phyloP scores from a whole-genome alignment of 345 rosid genomes.

The Erysimum cheiranthoides region DNA sequence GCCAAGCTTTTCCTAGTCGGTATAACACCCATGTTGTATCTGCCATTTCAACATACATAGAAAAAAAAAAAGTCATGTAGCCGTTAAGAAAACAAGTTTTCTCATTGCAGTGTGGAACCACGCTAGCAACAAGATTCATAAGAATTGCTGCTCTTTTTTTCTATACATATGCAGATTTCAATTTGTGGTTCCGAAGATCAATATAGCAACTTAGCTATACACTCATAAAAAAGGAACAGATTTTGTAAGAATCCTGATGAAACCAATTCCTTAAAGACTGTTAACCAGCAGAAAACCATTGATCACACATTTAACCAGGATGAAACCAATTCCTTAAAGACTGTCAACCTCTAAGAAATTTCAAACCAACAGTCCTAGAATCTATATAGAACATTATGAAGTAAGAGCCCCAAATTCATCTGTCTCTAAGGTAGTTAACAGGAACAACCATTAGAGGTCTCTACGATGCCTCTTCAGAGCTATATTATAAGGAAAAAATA shows the following conservation, averaged over 20 bases:
- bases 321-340: too few species aligned
- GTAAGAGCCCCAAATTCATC: constrained; percentile 1
- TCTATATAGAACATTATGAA: background rate
- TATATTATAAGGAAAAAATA: background rate
- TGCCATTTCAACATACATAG: constrained; percentile 47
- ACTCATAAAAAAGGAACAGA: background rate
- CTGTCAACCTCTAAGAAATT: constrained; percentile 7
- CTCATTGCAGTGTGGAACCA: constrained; percentile 1
- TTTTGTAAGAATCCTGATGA: background rate
- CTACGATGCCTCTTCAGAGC: background rate
- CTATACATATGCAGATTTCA: background rate
- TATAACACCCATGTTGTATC: constrained; percentile 93
- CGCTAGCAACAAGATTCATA: background rate
- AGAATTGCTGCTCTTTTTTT: background rate
- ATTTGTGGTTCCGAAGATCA: background rate
- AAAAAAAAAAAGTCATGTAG: constrained; percentile 3
- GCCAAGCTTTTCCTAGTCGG: constrained; percentile 91
- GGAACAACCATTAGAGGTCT: background rate
- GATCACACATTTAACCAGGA: background rate
- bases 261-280: background rate
- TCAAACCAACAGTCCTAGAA: background rate
- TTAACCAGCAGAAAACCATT: background rate
- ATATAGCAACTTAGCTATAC: constrained; percentile 6
- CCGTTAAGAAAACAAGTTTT: background rate
- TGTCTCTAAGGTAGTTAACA: background rate